Base-by-base conservation (phyloP, 768 basidiomycete genomes). In the Ramaria sp. region DNA sequence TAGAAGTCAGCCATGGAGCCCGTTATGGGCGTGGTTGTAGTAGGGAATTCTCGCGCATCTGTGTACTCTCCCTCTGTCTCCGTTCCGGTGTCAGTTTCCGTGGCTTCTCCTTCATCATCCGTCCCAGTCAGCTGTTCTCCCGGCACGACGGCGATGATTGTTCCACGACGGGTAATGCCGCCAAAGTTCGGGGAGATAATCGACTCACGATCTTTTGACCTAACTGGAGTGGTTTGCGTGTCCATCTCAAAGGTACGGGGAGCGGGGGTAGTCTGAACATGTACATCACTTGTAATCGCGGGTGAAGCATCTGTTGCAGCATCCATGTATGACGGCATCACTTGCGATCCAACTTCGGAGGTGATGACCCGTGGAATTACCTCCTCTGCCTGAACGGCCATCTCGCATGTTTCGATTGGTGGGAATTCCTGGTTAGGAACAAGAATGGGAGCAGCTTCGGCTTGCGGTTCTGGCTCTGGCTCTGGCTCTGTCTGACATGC, bases 61-160 rank as follows among this genome's bases (percentile, higher is more conserved):
- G 84, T 75, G 63, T 88, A 91, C 58, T 90, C 82, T 17, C 83
- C 87, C 34, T 88, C 87, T 0, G 82, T 82, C 58, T 85, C 86
- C 0, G 80, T 79, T 51, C 82, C 86, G 1, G 77, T 76, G 43
- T 83, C 86, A 0, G 83, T 84, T 70, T 84, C 83, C 11, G 79
- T 43, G 13, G 42, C 24, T n/a, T 17, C 31, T 22, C 37, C 49
- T 22, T 59, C 53, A 20, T 47, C 38, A 20, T 58, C 53, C 4
- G 51, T 30, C 15, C 59, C 54, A 13, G 58, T 58, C 59, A 59
- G 42, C 61, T 51, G n/a, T 63, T 38, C 53, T 19, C 53, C 58
- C 22, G 60, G 54, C 47, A 49, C 31, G 27, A 49, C 6, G 33
- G 34, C 13, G 63, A 63, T 46, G 64, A 64, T 12, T 53, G 61